Evolutionary conservation across 2,329 filamentous ascomycete species (phyloP), one percentile per base, ranked within the genome.

Genomic region (Microdochium bolleyi): DNA sequence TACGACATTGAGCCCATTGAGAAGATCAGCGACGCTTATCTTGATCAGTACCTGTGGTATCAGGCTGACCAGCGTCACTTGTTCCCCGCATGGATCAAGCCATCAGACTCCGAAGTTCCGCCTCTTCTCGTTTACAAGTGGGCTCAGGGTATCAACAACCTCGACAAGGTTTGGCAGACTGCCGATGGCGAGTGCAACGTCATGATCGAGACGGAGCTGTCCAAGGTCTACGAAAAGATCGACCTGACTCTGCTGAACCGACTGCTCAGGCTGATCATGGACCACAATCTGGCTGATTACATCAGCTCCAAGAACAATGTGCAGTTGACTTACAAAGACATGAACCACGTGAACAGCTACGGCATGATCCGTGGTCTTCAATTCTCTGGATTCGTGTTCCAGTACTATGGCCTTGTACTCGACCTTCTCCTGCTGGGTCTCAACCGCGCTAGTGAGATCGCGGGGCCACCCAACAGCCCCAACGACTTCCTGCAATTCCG

Each of bases 231-330:
- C 60, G 94, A 99, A 74, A 99, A 99, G 80, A 96, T 99, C 56
- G 94, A 99, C 73, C 75, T 99, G 56, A 99, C 94, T 0, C 77
- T 99, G 53, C 82, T 99, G 61, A 99, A 99, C 73, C 89, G 92
- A 54, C 79, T 99, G 30, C 78, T 99, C 50, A 83, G 94, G 49
- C 73, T 99, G 59, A 96, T 99, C 68, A 99, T 99, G 95, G 95
- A 99, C 63, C 94, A 99, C 78, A 99, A 99, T 68, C 73, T 99
- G 73, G 94, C 94, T 4, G 95, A 99, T 69, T 99, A 99, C 72
- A 99, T 99, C 65, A 96, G 92, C 1, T 91, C 92, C 37, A 99
- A 99, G 82, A 99, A 99, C 77, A 99, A 99, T 65, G 94, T 99
- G 13, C 92, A 96, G 68, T 81, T 99, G 57, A 96, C 95, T 57